Conservation (phyloP, 192 early-diverging fungal species). For the Mortierella antarctica region DNA sequence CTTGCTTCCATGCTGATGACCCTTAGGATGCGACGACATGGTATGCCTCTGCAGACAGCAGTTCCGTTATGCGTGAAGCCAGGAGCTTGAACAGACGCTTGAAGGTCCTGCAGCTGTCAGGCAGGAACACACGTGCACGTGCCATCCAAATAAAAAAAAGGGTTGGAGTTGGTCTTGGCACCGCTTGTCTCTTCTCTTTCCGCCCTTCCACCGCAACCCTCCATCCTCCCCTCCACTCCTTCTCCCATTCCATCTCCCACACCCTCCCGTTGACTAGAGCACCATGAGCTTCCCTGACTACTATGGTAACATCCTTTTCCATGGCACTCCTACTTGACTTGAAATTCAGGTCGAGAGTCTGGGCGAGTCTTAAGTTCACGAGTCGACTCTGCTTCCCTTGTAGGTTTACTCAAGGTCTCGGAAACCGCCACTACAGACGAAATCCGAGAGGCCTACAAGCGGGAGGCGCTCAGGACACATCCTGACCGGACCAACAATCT, state of each 20-base stretch:
- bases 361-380: background rate
- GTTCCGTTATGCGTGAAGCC: slow-evolving; percentile 9
- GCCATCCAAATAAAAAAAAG: background rate
- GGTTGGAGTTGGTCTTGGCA: background rate
- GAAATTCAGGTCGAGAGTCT: background rate
- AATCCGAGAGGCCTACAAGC: slow-evolving; percentile 86
- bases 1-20: background rate
- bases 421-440: slow-evolving; percentile 70
- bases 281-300: slow-evolving; percentile 65
- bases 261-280: background rate
- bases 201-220: background rate
- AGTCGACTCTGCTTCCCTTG: background rate
- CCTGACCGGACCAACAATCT: slow-evolving; percentile 74
- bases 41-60: slow-evolving; percentile 24
- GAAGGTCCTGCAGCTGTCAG: no score
- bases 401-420: slow-evolving; percentile 53
- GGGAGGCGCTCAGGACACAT: slow-evolving; percentile 73
- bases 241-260: background rate
- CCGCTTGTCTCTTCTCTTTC: background rate
- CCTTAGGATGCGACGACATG: slow-evolving; percentile 31
- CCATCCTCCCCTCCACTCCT: background rate
- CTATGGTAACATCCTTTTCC: slow-evolving; percentile 56
- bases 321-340: background rate
- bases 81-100: no score
- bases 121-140: no score